These are phyloP conservation scores for Avicennia marina DNA, from an alignment of 257 asterid genomes.

Conservation along the genomic window DNA sequence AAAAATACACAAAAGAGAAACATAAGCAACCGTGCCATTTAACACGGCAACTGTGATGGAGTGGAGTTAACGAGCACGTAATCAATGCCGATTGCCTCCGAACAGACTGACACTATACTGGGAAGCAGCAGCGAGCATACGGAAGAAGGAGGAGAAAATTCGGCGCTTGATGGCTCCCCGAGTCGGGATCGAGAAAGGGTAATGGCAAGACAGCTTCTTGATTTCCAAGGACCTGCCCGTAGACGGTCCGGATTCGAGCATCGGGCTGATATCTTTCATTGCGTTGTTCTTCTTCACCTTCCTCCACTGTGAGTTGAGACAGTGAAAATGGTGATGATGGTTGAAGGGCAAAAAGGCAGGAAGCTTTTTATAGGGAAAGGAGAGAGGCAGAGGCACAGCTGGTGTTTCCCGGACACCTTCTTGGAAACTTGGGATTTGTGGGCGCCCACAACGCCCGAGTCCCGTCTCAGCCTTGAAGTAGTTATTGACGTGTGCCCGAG, in stretches of 20 bases:
- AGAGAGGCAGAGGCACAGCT: too few species aligned
- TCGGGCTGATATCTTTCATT: neutral
- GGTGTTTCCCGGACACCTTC: too few species aligned
- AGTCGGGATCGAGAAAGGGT: conserved; percentile 13
- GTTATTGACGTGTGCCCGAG: too few species aligned
- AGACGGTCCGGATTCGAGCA: neutral
- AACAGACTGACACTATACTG: neutral
- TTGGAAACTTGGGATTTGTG: too few species aligned
- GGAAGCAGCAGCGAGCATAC: neutral
- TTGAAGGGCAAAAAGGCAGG: neutral
- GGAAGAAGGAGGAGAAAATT: conserved; percentile 6
- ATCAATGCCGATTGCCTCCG: neutral
- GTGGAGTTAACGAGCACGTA: too few species aligned
- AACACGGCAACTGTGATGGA: neutral
- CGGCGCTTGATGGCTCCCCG: conserved; percentile 23
- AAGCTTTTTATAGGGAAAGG: too few species aligned
- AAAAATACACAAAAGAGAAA: neutral
- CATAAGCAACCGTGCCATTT: too few species aligned
- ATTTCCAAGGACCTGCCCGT: neutral
- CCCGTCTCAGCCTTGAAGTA: too few species aligned
- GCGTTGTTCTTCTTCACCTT: neutral
- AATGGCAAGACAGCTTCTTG: neutral
- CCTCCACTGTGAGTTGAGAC: neutral
- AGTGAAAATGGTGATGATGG: too few species aligned
- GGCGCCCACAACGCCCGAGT: too few species aligned